Base-by-base conservation (phyloP, 2,329 filamentous ascomycete genomes). In the Boeremia lycopersici region DNA sequence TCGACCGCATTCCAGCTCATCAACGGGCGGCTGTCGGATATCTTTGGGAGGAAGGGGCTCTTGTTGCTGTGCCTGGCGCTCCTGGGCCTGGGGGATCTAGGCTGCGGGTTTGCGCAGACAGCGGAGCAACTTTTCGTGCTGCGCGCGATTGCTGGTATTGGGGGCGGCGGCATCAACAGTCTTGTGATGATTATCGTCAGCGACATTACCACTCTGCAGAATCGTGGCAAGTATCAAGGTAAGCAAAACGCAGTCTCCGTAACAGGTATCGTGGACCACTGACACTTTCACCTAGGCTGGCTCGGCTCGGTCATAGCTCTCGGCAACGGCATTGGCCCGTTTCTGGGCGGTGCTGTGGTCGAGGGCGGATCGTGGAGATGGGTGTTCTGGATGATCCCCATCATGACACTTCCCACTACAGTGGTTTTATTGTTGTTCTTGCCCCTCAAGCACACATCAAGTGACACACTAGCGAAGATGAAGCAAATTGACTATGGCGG, bases 401-500 rank as follows among this genome's bases (percentile, higher is more conserved):
- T 66, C 13, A 42, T 69, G 41, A 40, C 50, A 7, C 50, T 50
- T 1, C 60, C 45, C 11, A 59, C 48, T 17, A 41, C 41, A 25
- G 33, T 62, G 5, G 54, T 62, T 9, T 57, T 62, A 11, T 42
- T 62, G 12, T 59, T 57, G 12, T 60, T 69, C 23, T 43, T 66
- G 2, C 56, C 57, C 2, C 82, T 83, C 1, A 78, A 79, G 41
- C 12, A 76, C 73, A 2, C 80, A 78, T 52, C 78, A 76, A 39
- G 72, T 4, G 44, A 77, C 10, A 71, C 83, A 33, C 71, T 72
- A 34, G 77, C 80, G 25, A 85, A 82, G 31, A 60, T 83, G 17
- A 74, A 71, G 41, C 83, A 82, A 48, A 85, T 88, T 52, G 86
- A 89, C 68, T 86, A 81, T 58, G 79, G 75, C 29, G 86, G 86